phyloP scores from a whole-genome alignment of 176 grass and related monocot genomes.

The Aegilops longissima region DNA sequence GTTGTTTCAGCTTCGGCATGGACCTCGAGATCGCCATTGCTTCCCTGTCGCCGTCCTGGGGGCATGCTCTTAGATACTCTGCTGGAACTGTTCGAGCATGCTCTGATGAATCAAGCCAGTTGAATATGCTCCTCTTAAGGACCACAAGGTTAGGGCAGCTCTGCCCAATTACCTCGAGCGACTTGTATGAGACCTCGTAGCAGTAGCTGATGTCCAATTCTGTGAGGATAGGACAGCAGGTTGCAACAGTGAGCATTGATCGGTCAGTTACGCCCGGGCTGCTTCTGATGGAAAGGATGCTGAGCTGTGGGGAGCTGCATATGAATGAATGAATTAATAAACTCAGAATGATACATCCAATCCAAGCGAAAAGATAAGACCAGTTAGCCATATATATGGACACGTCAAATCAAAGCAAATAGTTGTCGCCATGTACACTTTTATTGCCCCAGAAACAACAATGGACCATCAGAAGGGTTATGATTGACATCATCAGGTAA shows the following conservation, averaged over 20 bases:
- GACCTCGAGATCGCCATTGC: slow-evolving; percentile 67
- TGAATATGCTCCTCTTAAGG: slow-evolving; percentile 76
- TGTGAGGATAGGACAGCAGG: slow-evolving; percentile 54
- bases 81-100: slow-evolving; percentile 68
- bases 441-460: not conserved
- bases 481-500: too few relatives aligned
- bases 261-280: slow-evolving; percentile 57
- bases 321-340: slow-evolving; percentile 32
- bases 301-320: slow-evolving; percentile 59
- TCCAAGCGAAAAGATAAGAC: not conserved
- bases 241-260: slow-evolving; percentile 60
- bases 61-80: slow-evolving; percentile 73
- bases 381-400: not conserved
- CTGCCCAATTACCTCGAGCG: slow-evolving; percentile 69
- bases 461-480: too few relatives aligned
- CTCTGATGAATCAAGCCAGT: slow-evolving; percentile 84
- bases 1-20: slow-evolving; percentile 86
- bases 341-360: slow-evolving; percentile 7
- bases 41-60: slow-evolving; percentile 81
- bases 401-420: not conserved
- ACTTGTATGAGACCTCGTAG: slow-evolving; percentile 72
- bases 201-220: slow-evolving; percentile 95
- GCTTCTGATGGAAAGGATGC: slow-evolving; percentile 70
- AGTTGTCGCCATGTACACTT: not conserved
- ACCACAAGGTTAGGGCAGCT: slow-evolving; percentile 66